Percentiles rank a stretch among this genome's conserved stretches.
Evolutionary conservation across 2,329 filamentous ascomycete genomes (phyloP).

Genomic region (Leptographium procerum): DNA sequence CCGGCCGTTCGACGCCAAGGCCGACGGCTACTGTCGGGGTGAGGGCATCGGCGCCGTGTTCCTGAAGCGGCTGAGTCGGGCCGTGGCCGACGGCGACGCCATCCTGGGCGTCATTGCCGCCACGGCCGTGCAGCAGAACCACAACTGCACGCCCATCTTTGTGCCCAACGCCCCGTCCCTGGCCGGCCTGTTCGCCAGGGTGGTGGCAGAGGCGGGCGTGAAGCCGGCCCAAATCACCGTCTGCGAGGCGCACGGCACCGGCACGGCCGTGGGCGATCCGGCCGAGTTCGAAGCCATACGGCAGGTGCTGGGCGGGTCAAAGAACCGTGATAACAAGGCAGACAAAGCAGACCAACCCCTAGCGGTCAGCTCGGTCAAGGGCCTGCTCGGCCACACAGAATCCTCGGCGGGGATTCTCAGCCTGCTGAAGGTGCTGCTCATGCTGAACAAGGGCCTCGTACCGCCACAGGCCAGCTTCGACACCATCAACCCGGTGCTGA

Average conservation of each 20-base stretch:
- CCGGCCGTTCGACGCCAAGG: slow-evolving; percentile 26
- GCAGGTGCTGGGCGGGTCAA: slow-evolving; percentile 2
- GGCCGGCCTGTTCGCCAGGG: slow-evolving; percentile 1
- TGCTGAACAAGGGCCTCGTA: neutral
- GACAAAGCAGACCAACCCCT: neutral
- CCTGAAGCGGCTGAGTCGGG: slow-evolving; percentile 27
- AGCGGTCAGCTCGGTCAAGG: neutral
- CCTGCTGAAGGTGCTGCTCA: neutral
- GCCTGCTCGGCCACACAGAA: neutral
- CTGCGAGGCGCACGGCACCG: slow-evolving; percentile 32
- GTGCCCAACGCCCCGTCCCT: too few species aligned
- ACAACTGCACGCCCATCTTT: neutral
- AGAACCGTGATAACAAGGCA: too few species aligned
- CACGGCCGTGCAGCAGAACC: slow-evolving; percentile 12
- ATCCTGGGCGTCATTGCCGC: slow-evolving; percentile 20
- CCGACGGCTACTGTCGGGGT: slow-evolving; percentile 35
- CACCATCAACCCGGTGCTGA: slow-evolving; percentile 16
- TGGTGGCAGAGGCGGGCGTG: slow-evolving; percentile 6
- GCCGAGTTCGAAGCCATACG: slow-evolving; percentile 24
- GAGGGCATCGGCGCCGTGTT: slow-evolving; percentile 33
- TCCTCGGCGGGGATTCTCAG: neutral
- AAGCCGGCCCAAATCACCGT: slow-evolving; percentile 12
- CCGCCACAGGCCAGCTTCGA: slow-evolving; percentile 21
- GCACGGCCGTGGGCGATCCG: slow-evolving; percentile 18
- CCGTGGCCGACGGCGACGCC: slow-evolving; percentile 26